phyloP scores from a whole-genome alignment of 306 rosid species.

The Oemleria cerasiformis region DNA sequence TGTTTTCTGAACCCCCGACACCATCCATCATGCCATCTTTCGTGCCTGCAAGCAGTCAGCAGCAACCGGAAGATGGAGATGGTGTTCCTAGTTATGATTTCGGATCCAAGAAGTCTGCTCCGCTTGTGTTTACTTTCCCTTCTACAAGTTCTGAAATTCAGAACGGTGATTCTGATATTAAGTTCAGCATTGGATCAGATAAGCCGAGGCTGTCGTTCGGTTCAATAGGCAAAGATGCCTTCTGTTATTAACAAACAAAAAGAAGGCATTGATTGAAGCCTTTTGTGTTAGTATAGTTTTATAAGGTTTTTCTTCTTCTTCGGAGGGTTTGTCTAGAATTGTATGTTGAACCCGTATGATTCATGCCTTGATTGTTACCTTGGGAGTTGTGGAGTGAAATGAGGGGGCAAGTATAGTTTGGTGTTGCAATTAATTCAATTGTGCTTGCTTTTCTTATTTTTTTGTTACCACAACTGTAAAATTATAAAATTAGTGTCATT shows the following conservation, averaged over 20 bases:
- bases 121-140: slow-evolving; percentile 65
- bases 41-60: slow-evolving; percentile 28
- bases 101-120: slow-evolving; percentile 48
- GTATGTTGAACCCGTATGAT: not conserved
- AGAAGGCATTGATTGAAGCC: not conserved
- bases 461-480: not conserved
- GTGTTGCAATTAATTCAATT: not conserved
- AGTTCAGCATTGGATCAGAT: slow-evolving; percentile 70
- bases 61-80: slow-evolving; percentile 33
- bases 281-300: slow-evolving; percentile 1
- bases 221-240: slow-evolving; percentile 45
- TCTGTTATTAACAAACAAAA: slow-evolving; percentile 43
- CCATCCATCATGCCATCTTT: slow-evolving; percentile 65
- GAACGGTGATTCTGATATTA: slow-evolving; percentile 42
- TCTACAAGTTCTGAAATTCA: slow-evolving; percentile 44
- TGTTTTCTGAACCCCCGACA: slow-evolving; percentile 70
- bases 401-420: not conserved
- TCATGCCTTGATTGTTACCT: not conserved
- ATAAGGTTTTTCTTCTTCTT: not conserved
- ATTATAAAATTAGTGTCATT: not conserved
- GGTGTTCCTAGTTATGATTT: slow-evolving; percentile 51
- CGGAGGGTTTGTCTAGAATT: not conserved
- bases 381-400: not conserved
- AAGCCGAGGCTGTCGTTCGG: slow-evolving; percentile 50
- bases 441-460: too few relatives aligned